Percentiles rank a stretch among this genome's conserved stretches.
Conservation (phyloP, 192 early-diverging fungal genomes). For the Coemansia sp. region DNA sequence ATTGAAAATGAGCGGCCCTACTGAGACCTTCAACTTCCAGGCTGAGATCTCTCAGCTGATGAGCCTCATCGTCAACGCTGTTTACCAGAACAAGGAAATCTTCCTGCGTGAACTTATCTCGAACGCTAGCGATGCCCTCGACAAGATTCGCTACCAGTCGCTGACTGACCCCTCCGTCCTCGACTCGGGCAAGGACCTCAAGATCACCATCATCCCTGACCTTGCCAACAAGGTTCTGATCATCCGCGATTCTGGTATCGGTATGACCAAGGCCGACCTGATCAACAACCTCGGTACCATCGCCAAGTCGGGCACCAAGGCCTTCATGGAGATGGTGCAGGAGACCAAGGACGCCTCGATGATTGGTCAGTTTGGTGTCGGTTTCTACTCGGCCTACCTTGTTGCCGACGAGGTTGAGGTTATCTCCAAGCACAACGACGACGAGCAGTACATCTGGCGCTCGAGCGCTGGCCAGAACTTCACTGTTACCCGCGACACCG, state of each 20-base stretch:
- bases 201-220: conserved; percentile 93
- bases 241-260: conserved; percentile 87
- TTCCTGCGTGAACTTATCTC: conserved; percentile 99
- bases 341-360: conserved; percentile 98
- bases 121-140: conserved; percentile 91
- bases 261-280: conserved; percentile 76
- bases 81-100: conserved; percentile 98
- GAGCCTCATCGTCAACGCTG: conserved; percentile 99
- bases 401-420: conserved; percentile 95
- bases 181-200: conserved; percentile 92
- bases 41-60: conserved; percentile 99
- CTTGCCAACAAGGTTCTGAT: conserved; percentile 81
- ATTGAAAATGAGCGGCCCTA: conserved; percentile 48
- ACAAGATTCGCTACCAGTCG: conserved; percentile 98
- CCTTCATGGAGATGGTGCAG: conserved; percentile 98
- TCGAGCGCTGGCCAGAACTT: conserved; percentile 91
- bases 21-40: conserved; percentile 91
- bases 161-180: conserved; percentile 88
- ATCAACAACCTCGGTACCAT: conserved; percentile 92
- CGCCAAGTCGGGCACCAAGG: conserved; percentile 99
- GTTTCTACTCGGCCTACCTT: conserved; percentile 99
- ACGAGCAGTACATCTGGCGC: conserved; percentile 95
- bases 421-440: conserved; percentile 94
- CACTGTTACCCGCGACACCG: conserved; percentile 90
- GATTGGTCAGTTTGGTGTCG: conserved; percentile 99